These are phyloP conservation scores for Penicillium polonicum DNA, from an alignment of 2,329 filamentous ascomycete species.

Conservation along the genomic window DNA sequence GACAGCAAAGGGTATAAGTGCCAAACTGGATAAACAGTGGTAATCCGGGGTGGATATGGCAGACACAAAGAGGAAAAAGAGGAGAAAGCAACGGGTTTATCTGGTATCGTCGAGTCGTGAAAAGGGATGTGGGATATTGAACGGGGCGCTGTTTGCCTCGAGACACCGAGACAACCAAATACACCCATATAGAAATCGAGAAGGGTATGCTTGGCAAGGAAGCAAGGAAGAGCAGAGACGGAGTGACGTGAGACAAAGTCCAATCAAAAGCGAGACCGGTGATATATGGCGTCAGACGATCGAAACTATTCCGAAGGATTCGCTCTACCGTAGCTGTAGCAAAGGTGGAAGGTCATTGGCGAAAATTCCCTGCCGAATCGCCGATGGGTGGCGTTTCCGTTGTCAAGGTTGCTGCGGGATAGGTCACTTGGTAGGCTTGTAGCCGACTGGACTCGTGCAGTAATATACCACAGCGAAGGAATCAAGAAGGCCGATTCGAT, in stretches of 20 bases:
- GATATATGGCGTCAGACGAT: not conserved
- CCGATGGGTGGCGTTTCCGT: not conserved
- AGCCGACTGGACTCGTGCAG: not conserved
- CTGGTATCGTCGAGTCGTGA: slow-evolving; percentile 20
- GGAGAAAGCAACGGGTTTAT: slow-evolving; percentile 10
- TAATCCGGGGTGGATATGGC: not conserved
- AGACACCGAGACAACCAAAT: not conserved
- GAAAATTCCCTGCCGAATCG: not conserved
- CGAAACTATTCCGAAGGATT: not conserved
- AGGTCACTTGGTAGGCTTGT: not conserved
- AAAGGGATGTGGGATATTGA: slow-evolving; percentile 1
- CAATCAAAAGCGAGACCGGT: not conserved
- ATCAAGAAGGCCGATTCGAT: not conserved
- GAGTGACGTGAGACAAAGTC: not conserved
- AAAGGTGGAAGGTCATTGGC: not conserved
- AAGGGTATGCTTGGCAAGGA: not conserved
- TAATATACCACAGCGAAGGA: not conserved
- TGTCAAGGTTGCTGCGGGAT: not conserved
- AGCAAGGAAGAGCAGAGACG: not conserved
- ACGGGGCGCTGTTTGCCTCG: not conserved
- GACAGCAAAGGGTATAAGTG: slow-evolving; percentile 22
- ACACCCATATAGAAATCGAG: slow-evolving; percentile 2
- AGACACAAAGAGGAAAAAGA: slow-evolving; percentile 1
- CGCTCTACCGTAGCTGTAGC: not conserved
- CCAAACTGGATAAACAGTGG: slow-evolving; percentile 4